phyloP scores from a whole-genome alignment of 768 basidiomycete genomes.

The Strobilomyces echinocephalus region DNA sequence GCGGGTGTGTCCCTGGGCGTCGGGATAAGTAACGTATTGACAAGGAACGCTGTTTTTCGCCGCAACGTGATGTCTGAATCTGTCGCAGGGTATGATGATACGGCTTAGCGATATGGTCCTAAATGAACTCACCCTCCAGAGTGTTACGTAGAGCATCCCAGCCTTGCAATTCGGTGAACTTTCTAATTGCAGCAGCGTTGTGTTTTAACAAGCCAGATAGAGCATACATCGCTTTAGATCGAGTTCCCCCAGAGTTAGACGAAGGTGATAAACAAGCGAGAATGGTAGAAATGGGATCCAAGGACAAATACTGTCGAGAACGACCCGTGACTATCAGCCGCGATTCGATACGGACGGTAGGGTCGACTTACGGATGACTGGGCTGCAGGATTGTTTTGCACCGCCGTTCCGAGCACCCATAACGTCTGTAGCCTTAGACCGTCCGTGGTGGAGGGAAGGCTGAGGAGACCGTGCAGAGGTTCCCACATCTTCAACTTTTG shows the following conservation, averaged over 20 bases:
- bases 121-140: slow-evolving; percentile 49
- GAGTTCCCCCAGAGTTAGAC: slow-evolving; percentile 46
- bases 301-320: slow-evolving; percentile 48
- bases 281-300: slow-evolving; percentile 63
- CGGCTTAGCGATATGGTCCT: neutral
- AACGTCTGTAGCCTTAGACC: slow-evolving; percentile 62
- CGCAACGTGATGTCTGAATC: slow-evolving; percentile 78
- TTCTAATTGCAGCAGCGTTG: slow-evolving; percentile 58
- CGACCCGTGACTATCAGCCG: slow-evolving; percentile 1
- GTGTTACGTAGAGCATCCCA: slow-evolving; percentile 60
- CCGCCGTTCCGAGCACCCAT: slow-evolving; percentile 86
- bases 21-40: slow-evolving; percentile 65
- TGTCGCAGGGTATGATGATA: slow-evolving; percentile 24
- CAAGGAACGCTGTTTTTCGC: slow-evolving; percentile 73
- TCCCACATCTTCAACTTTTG: slow-evolving; percentile 75
- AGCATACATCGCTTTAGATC: slow-evolving; percentile 80
- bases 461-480: slow-evolving; percentile 62
- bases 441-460: slow-evolving; percentile 48
- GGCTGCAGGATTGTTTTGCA: slow-evolving; percentile 86
- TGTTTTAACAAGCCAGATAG: slow-evolving; percentile 79
- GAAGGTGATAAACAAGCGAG: slow-evolving; percentile 57
- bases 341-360: neutral
- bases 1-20: slow-evolving; percentile 19
- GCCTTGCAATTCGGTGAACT: slow-evolving; percentile 48
- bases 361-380: slow-evolving; percentile 59